Evolutionary conservation across 495 filamentous ascomycete genomes (phyloP), one percentile per base, ranked within the genome.

Genomic region (Penicillium arizonense): DNA sequence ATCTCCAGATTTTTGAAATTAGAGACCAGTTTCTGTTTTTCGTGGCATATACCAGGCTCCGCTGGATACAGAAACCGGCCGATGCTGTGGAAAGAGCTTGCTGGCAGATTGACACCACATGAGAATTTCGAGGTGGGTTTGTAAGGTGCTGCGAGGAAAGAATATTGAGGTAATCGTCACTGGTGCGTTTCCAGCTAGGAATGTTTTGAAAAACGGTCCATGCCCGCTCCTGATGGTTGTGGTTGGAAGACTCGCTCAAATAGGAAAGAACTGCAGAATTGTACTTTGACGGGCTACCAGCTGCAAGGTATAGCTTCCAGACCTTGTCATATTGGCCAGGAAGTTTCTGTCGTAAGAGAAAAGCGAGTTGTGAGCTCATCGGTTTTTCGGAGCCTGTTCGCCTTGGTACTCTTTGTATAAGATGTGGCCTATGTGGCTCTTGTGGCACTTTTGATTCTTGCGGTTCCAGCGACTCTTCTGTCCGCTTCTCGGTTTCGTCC

Each of bases 191-290:
- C 13, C 64, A 33, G 2, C 47, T 32, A 18, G 68, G 47, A 37
- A 80, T 75, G 12, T 38, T 26, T 21, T 74, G 52, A 51, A 83
- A 79, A 4, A 82, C 20, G 8, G 67, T 56, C 49, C 71, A 64
- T n/a, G 64, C 64, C 30, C 74, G 61, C 59, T 70, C 63, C 28
- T 60, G 48, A 61, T 82, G 70, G 23, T 69, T 24, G 1, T 41
- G 21, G 9, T 56, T 47, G 4, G 55, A 34, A 5, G 80, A 80
- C 5, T 35, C 51, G 33, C 65, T 68, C 16, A 82, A 51, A 52
- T 65, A 74, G 10, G 54, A 63, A 44, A 77, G 68, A 16, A 80
- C 58, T 39, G 64, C 55, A 14, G 64, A 59, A 18, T 55, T 67
- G 21, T 59, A 24, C 9, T 63, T 51, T 14, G 38, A 23, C 5